These are phyloP conservation scores for Coffea canephora DNA, from an alignment of 257 asterid species.

Conservation along the genomic window DNA sequence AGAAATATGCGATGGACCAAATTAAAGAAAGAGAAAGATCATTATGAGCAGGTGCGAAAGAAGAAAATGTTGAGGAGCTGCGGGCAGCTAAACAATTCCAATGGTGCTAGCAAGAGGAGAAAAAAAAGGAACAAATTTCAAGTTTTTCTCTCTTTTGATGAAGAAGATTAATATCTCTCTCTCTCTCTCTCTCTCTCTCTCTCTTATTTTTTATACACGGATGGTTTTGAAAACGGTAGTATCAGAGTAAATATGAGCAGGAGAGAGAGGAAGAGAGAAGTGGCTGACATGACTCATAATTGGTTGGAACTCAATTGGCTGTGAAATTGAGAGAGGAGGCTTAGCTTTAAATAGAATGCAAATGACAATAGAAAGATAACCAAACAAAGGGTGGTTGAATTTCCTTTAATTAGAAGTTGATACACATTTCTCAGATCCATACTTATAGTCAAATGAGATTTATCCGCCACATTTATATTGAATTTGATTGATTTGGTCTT, in stretches of 20 bases:
- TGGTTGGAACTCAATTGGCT: not conserved
- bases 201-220: too few relatives aligned
- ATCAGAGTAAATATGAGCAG: too few relatives aligned
- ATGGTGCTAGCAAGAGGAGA: conserved; percentile 22
- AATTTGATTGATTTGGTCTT: not conserved
- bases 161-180: too few relatives aligned
- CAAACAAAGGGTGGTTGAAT: conserved; percentile 20
- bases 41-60: not conserved
- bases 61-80: not conserved
- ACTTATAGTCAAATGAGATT: not conserved
- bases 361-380: not conserved
- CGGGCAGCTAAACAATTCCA: not conserved
- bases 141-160: too few relatives aligned
- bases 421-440: too few relatives aligned
- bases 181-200: too few relatives aligned
- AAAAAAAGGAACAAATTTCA: conserved; percentile 22
- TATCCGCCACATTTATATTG: not conserved
- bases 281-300: not conserved
- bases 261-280: conserved; percentile 5
- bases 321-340: conserved; percentile 12
- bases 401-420: not conserved
- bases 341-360: conserved; percentile 5
- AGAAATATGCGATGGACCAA: conserved; percentile 5
- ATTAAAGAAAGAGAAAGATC: conserved; percentile 16
- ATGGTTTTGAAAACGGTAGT: too few relatives aligned